phyloP scores from a whole-genome alignment of 2,329 filamentous ascomycete genomes.

The Colletotrichum higginsianum region DNA sequence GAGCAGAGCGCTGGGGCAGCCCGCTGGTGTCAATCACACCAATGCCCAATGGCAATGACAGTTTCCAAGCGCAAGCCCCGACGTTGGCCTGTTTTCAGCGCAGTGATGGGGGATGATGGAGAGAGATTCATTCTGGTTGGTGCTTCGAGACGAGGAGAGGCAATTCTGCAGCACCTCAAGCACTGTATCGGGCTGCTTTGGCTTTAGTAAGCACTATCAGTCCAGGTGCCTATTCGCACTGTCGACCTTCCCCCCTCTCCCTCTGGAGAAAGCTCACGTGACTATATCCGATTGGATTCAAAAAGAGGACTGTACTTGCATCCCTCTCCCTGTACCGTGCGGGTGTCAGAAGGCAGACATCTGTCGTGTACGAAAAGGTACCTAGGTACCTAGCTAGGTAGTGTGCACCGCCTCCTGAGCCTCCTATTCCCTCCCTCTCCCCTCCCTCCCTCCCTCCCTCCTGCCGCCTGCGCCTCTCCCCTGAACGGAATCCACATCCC shows the following conservation, averaged over 20 bases:
- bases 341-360: constrained; percentile 14
- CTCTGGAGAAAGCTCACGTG: too few relatives aligned
- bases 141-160: constrained; percentile 8
- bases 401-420: constrained; percentile 12
- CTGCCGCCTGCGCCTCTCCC: constrained; percentile 1
- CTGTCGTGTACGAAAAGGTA: too few relatives aligned
- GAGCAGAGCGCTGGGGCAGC: neutral
- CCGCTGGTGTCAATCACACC: too few relatives aligned
- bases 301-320: constrained; percentile 7
- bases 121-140: neutral
- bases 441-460: neutral
- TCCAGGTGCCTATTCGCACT: neutral
- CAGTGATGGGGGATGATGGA: neutral
- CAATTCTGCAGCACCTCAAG: neutral
- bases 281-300: too few relatives aligned
- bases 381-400: too few relatives aligned
- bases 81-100: neutral
- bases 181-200: constrained; percentile 18
- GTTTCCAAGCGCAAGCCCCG: neutral
- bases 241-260: constrained; percentile 19
- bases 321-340: constrained; percentile 40
- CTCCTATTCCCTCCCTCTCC: neutral
- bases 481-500: neutral
- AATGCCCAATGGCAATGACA: neutral
- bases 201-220: constrained; percentile 29